phyloP scores from a whole-genome alignment of 23 red algal genomes.

The Agarophyton chilense region DNA sequence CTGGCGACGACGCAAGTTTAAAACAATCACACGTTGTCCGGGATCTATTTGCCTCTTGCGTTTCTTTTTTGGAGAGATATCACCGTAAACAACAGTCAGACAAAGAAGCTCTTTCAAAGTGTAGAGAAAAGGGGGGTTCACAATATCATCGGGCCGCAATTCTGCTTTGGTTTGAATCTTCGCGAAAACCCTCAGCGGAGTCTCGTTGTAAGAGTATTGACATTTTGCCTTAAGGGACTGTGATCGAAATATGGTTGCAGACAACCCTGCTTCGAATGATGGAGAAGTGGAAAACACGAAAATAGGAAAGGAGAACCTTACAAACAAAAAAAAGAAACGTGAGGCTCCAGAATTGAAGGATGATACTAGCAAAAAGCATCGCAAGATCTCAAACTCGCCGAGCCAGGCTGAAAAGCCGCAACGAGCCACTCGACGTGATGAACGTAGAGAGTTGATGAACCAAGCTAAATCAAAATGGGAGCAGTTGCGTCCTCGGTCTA shows the following conservation, averaged over 20 bases:
- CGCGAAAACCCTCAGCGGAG: too few relatives aligned
- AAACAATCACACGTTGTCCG: too few relatives aligned
- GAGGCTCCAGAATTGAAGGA: neutral
- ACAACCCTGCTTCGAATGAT: neutral
- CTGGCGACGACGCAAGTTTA: too few relatives aligned
- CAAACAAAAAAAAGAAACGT: neutral
- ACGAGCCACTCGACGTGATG: slow-evolving; percentile 25
- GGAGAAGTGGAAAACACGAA: neutral
- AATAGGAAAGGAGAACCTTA: neutral
- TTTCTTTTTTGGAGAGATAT: too few relatives aligned
- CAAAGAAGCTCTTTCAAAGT: too few relatives aligned
- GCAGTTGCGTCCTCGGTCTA: slow-evolving; percentile 60
- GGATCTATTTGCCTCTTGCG: too few relatives aligned
- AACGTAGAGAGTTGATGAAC: slow-evolving; percentile 49
- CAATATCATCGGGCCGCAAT: too few relatives aligned
- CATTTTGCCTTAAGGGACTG: neutral
- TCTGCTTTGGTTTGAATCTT: too few relatives aligned
- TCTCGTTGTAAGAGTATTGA: too few relatives aligned
- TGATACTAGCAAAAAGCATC: neutral
- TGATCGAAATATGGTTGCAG: neutral
- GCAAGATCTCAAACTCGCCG: neutral
- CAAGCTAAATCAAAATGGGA: slow-evolving; percentile 64
- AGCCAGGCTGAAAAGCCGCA: slow-evolving; percentile 34
- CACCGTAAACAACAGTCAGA: too few relatives aligned
- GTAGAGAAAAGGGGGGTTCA: too few relatives aligned